Percentiles rank a stretch among this genome's conserved stretches.
These are phyloP conservation scores for Leishmania gerbilli DNA, from an alignment of 208 protist species.

Conservation along the genomic window DNA sequence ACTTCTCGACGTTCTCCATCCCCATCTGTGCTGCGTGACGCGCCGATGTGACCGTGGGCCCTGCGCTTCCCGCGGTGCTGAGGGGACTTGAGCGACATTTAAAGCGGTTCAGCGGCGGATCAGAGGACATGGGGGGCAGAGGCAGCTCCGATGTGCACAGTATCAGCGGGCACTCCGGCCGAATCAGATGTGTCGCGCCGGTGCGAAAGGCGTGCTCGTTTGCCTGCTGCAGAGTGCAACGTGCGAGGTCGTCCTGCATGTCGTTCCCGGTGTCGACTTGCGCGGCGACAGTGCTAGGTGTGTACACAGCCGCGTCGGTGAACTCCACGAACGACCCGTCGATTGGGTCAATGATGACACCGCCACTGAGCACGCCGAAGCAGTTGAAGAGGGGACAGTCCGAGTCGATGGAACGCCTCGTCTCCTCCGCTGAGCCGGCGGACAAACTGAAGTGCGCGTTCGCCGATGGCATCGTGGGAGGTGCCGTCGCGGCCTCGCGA, in stretches of 20 bases:
- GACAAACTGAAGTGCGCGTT: neutral
- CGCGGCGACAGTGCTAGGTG: constrained; percentile 6
- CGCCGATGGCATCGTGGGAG: constrained; percentile 5
- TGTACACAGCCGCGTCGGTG: constrained; percentile 35
- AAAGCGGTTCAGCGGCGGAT: neutral
- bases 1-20: constrained; percentile 2
- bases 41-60: neutral
- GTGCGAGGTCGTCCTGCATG: neutral
- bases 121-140: constrained; percentile 5
- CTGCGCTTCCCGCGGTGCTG: neutral
- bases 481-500: constrained; percentile 3
- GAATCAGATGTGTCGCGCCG: constrained; percentile 10
- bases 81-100: neutral
- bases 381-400: constrained; percentile 65
- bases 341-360: constrained; percentile 57
- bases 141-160: constrained; percentile 28
- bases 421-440: neutral
- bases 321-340: constrained; percentile 49
- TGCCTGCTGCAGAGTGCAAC: neutral
- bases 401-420: constrained; percentile 10
- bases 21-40: constrained; percentile 4
- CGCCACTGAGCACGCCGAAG: constrained; percentile 65
- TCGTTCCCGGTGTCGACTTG: no score
- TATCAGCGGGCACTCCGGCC: constrained; percentile 17
- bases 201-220: constrained; percentile 25